Evolutionary conservation across 257 asterid species (phyloP).

Genomic region (Nicotiana tabacum): DNA sequence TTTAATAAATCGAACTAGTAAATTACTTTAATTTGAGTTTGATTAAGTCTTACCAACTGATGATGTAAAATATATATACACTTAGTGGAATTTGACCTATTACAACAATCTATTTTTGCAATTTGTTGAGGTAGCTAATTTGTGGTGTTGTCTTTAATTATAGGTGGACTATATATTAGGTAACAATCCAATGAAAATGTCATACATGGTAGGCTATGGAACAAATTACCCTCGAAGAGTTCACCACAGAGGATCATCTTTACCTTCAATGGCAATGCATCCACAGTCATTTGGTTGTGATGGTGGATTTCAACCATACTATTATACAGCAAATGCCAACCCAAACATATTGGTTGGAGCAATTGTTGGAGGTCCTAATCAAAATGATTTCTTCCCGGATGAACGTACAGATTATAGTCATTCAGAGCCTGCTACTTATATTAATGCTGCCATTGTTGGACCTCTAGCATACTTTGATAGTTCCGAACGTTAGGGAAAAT

Average conservation of each 20-base stretch:
- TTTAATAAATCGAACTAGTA: not conserved
- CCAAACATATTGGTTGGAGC: conserved; percentile 64
- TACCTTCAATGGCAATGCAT: conserved; percentile 46
- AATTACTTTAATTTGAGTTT: not conserved
- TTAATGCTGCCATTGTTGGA: conserved; percentile 81
- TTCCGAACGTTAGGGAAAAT: not conserved
- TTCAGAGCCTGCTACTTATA: conserved; percentile 82
- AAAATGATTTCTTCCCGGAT: conserved; percentile 68
- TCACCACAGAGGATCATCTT: conserved; percentile 82
- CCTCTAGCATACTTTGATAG: conserved; percentile 66
- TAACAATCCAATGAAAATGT: conserved; percentile 71
- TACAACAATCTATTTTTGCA: not conserved
- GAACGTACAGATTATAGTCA: conserved; percentile 62
- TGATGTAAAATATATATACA: not conserved
- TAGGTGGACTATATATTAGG: conserved; percentile 85
- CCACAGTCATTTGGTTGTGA: conserved; percentile 60
- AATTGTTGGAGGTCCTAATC: conserved; percentile 80
- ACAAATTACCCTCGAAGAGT: conserved; percentile 50
- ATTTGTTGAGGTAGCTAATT: not conserved
- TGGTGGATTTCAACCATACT: conserved; percentile 59
- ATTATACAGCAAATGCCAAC: conserved; percentile 46
- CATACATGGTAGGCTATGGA: conserved; percentile 91
- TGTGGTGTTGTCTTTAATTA: not conserved
- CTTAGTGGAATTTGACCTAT: not conserved
- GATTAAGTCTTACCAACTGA: not conserved